Conservation (phyloP, 352 stramenopile species). For the Phytophthora sansomeana region DNA sequence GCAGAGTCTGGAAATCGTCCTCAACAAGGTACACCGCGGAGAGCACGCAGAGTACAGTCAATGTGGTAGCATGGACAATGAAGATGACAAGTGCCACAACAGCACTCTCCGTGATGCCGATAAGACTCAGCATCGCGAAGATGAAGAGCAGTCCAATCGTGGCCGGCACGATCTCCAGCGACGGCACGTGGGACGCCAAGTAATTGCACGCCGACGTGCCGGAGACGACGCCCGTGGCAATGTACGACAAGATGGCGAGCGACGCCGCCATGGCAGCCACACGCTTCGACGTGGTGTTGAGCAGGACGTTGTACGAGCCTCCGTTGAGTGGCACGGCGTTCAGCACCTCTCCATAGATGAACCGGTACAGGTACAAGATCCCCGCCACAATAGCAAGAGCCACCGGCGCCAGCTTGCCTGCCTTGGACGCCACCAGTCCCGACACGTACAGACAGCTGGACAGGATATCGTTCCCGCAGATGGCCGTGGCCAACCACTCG, state of each 20-base stretch:
- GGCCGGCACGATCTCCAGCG: constrained; percentile 78
- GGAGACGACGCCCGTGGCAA: constrained; percentile 94
- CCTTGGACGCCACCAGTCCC: constrained; percentile 85
- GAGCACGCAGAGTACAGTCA: constrained; percentile 82
- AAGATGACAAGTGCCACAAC: constrained; percentile 94
- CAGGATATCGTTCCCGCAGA: constrained; percentile 97
- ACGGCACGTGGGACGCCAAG: constrained; percentile 79
- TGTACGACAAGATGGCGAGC: constrained; percentile 96
- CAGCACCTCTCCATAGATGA: constrained; percentile 96
- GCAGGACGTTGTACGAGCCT: constrained; percentile 96
- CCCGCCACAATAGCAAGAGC: constrained; percentile 91
- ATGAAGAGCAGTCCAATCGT: constrained; percentile 91
- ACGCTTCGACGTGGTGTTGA: constrained; percentile 96
- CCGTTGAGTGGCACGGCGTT: constrained; percentile 95
- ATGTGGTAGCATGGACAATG: constrained; percentile 87
- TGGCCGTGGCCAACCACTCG: constrained; percentile 94
- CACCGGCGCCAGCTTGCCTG: constrained; percentile 92
- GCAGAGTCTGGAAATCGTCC: constrained; percentile 83
- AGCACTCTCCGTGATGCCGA: constrained; percentile 94
- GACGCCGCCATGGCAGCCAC: constrained; percentile 93
- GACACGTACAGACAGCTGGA: constrained; percentile 94
- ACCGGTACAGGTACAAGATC: constrained; percentile 90
- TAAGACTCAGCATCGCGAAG: constrained; percentile 91
- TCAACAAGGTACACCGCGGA: constrained; percentile 84
- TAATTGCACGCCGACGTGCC: constrained; percentile 90